Evolutionary conservation across 1,139 yeast species (phyloP).

Genomic region (Suhomyces kunorum): DNA sequence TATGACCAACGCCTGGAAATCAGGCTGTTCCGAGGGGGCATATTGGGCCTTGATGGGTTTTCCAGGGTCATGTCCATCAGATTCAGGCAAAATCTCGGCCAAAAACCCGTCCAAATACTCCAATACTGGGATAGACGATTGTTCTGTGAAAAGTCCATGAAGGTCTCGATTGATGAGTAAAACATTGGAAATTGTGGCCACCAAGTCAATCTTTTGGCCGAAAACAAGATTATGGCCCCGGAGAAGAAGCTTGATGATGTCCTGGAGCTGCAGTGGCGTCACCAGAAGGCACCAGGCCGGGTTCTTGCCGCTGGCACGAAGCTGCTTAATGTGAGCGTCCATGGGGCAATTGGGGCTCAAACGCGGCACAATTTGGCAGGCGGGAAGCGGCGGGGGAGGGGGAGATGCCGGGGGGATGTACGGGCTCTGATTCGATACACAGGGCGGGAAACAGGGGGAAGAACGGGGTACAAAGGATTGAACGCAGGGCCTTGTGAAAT

Average conservation of each 20-base stretch:
- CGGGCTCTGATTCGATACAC: no score
- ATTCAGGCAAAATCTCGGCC: conserved; percentile 7
- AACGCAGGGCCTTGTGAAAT: no score
- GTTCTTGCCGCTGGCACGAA: conserved; percentile 17
- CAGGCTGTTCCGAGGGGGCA: conserved; percentile 3
- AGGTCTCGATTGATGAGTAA: conserved; percentile 29
- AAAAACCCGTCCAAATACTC: conserved; percentile 19
- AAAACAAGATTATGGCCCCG: conserved; percentile 4
- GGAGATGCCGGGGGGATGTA: not conserved
- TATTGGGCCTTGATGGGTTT: no score
- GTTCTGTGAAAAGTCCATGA: conserved; percentile 22
- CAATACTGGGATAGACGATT: conserved; percentile 21
- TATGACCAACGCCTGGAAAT: conserved; percentile 25
- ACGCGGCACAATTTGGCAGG: not conserved
- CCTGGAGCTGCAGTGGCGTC: conserved; percentile 19
- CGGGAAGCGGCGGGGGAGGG: not conserved
- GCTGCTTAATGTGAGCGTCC: conserved; percentile 6
- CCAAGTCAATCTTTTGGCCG: conserved; percentile 21
- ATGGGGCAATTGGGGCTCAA: conserved; percentile 1
- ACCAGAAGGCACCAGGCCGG: conserved; percentile 26
- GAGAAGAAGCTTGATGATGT: conserved; percentile 19
- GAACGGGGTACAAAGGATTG: no score
- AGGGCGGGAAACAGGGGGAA: no score
- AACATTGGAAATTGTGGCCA: conserved; percentile 30
- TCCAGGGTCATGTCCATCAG: no score